Conservation (phyloP, 139 green algal genomes). For the Coccomyxa sp. region DNA sequence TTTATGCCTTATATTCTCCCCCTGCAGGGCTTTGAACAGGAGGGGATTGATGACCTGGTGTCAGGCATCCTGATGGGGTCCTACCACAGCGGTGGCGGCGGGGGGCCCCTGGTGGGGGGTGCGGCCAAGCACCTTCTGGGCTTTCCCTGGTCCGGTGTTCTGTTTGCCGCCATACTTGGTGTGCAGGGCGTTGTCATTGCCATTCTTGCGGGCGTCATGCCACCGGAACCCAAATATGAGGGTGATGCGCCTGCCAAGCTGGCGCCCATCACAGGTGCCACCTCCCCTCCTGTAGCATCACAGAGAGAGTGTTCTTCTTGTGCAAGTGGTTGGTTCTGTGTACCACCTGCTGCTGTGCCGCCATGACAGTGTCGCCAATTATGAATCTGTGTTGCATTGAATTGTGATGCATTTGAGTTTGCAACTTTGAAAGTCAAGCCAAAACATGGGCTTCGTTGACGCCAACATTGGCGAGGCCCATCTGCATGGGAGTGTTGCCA, state of each 20-base stretch:
- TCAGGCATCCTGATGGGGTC: neutral
- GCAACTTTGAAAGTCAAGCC: neutral
- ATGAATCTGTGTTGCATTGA: neutral
- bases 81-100: neutral
- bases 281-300: neutral
- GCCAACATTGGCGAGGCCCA: too few species aligned
- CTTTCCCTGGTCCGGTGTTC: neutral
- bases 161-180: neutral
- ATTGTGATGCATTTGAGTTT: neutral
- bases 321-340: neutral
- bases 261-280: neutral
- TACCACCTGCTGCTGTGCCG: neutral
- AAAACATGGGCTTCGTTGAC: neutral
- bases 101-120: neutral
- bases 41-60: neutral
- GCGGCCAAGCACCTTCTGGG: neutral
- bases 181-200: neutral
- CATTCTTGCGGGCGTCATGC: neutral
- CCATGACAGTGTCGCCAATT: neutral
- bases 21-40: neutral
- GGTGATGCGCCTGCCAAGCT: neutral
- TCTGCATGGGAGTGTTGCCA: too few species aligned
- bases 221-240: neutral
- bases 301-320: neutral
- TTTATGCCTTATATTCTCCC: neutral